Conservation (phyloP, 345 rosid species). For the Geranium rotundifolium region DNA sequence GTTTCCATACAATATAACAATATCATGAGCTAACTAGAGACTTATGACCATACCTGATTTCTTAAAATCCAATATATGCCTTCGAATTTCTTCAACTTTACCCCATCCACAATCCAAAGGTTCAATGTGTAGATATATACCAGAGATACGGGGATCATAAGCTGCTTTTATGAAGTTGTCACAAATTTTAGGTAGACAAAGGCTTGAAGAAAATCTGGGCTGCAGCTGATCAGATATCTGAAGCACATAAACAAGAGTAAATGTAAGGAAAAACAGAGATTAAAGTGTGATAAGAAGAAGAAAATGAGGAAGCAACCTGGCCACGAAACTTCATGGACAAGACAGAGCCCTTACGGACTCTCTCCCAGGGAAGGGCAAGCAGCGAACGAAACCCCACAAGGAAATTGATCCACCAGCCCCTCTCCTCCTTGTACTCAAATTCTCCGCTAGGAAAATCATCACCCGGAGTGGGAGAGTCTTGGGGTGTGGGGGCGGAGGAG, state of each 20-base stretch:
- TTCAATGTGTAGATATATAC: slow-evolving; percentile 81
- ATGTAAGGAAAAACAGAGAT: neutral
- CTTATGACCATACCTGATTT: slow-evolving; percentile 53
- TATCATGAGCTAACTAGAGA: too few species aligned
- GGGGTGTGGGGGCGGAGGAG: slow-evolving; percentile 21
- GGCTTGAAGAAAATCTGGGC: slow-evolving; percentile 79
- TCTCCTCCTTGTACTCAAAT: slow-evolving; percentile 36
- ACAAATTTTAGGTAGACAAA: slow-evolving; percentile 76
- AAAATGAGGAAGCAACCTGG: slow-evolving; percentile 40
- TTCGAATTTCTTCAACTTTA: slow-evolving; percentile 80
- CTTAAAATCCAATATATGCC: slow-evolving; percentile 76
- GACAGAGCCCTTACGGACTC: slow-evolving; percentile 78
- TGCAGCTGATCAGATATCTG: slow-evolving; percentile 94
- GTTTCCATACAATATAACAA: too few species aligned
- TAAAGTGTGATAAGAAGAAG: neutral
- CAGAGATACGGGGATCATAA: slow-evolving; percentile 85
- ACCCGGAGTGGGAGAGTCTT: neutral
- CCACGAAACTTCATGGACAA: slow-evolving; percentile 80
- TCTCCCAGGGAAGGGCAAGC: slow-evolving; percentile 77
- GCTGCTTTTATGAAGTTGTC: slow-evolving; percentile 87
- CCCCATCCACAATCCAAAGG: slow-evolving; percentile 88
- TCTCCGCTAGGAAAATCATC: slow-evolving; percentile 74
- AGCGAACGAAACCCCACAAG: slow-evolving; percentile 65
- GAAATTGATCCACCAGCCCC: slow-evolving; percentile 46
- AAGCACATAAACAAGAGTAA: slow-evolving; percentile 3